Percentiles rank a stretch among this genome's conserved stretches.
These are phyloP conservation scores for Chlorella variabilis DNA, from an alignment of 163 green algal genomes.

Conservation along the genomic window DNA sequence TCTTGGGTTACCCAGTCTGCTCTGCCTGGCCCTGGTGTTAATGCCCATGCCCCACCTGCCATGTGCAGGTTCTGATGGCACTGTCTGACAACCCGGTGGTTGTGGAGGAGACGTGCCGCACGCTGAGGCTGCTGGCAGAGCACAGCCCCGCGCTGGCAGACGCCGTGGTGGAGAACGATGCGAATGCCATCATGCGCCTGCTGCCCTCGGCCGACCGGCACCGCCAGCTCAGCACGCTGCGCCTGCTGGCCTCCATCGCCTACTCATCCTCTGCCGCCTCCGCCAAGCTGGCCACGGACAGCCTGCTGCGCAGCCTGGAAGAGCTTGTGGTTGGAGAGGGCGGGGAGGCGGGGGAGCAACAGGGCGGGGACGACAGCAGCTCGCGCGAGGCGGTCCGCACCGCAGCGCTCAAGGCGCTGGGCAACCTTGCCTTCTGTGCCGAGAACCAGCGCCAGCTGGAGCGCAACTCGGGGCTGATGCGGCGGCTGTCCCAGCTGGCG, in stretches of 20 bases:
- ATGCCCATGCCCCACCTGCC: not conserved
- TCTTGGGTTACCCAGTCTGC: not conserved
- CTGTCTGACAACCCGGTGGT: constrained; percentile 79
- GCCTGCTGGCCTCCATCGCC: constrained; percentile 73
- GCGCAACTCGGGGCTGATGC: constrained; percentile 48
- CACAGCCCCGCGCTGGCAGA: constrained; percentile 40
- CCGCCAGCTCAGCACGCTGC: constrained; percentile 74
- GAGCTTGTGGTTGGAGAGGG: constrained; percentile 42
- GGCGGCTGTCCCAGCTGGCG: constrained; percentile 39
- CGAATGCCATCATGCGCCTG: constrained; percentile 35
- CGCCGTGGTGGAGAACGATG: constrained; percentile 42
- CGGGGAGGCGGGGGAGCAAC: not conserved
- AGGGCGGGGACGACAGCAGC: not conserved
- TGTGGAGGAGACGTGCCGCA: constrained; percentile 70
- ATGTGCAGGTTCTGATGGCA: constrained; percentile 77
- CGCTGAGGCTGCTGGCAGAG: constrained; percentile 44
- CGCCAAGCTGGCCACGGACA: constrained; percentile 59
- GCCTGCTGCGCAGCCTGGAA: constrained; percentile 59
- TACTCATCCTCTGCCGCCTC: constrained; percentile 64
- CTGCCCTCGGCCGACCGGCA: constrained; percentile 7
- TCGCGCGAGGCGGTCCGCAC: constrained; percentile 36
- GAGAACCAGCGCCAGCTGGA: constrained; percentile 61
- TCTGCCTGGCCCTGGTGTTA: no score
- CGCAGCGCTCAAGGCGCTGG: constrained; percentile 77
- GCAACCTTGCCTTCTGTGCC: constrained; percentile 77